phyloP scores from a whole-genome alignment of 2,329 filamentous ascomycete species.

The Paecilomyces sp. region DNA sequence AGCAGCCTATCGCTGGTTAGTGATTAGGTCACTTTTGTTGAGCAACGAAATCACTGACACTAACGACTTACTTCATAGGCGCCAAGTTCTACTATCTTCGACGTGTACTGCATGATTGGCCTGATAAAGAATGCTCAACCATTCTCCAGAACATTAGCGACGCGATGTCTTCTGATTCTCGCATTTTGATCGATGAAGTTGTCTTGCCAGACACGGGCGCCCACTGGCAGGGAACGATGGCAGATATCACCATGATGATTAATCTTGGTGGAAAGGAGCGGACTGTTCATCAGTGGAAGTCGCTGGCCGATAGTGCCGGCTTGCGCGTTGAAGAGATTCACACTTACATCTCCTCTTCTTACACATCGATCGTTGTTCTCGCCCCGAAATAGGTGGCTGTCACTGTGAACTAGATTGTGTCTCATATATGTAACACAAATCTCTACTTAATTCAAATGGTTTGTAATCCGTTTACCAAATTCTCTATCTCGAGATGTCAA shows the following conservation, averaged over 20 bases:
- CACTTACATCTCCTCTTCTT: too few species aligned
- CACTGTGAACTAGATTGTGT: too few species aligned
- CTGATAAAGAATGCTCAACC: slow-evolving; percentile 10
- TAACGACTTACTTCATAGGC: background rate
- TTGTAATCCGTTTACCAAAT: too few species aligned
- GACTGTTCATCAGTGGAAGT: slow-evolving; percentile 24
- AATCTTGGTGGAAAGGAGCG: slow-evolving; percentile 27
- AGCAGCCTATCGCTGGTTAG: background rate
- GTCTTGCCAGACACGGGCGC: slow-evolving; percentile 27
- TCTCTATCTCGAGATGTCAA: too few species aligned
- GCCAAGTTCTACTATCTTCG: slow-evolving; percentile 11
- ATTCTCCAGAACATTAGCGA: slow-evolving; percentile 22
- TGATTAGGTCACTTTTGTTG: background rate
- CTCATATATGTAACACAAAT: too few species aligned
- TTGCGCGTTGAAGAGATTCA: background rate
- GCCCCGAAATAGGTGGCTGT: too few species aligned
- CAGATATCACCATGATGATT: slow-evolving; percentile 33
- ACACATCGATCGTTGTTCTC: too few species aligned
- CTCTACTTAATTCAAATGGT: too few species aligned
- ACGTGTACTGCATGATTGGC: slow-evolving; percentile 11
- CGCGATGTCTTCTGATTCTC: slow-evolving; percentile 24
- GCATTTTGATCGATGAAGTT: slow-evolving; percentile 37
- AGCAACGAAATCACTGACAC: background rate
- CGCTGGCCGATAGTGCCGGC: slow-evolving; percentile 6
- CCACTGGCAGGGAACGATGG: slow-evolving; percentile 18